A percentile compares a stretch with the other conserved stretches of the same genome.
Evolutionary conservation across 805 yeast genomes (phyloP).

Genomic region (Spathaspora sp.): DNA sequence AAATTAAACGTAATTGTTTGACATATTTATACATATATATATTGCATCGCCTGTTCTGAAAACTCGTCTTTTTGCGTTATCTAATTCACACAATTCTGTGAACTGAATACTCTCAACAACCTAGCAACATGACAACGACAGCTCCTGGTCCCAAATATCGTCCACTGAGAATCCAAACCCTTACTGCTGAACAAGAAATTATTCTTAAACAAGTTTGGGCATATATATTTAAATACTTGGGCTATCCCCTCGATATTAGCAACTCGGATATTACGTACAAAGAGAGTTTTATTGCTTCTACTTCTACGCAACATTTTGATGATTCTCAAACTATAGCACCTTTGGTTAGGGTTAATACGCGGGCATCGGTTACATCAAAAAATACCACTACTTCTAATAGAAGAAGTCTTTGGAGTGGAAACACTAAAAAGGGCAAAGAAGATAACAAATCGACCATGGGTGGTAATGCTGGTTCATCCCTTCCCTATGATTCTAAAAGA

Average conservation of each 20-base stretch:
- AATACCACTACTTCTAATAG: slow-evolving; percentile 26
- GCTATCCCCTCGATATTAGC: slow-evolving; percentile 36
- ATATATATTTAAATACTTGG: slow-evolving; percentile 56
- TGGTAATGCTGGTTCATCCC: neutral
- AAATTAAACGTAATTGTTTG: no score
- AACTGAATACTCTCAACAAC: no score
- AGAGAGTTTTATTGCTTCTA: slow-evolving; percentile 31
- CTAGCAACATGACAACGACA: slow-evolving; percentile 1
- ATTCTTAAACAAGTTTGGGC: slow-evolving; percentile 72
- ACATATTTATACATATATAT: no score
- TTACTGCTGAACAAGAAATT: slow-evolving; percentile 53
- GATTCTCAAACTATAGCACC: slow-evolving; percentile 8
- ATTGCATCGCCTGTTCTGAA: no score
- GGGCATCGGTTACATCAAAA: slow-evolving; percentile 21
- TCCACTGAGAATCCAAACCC: slow-evolving; percentile 36
- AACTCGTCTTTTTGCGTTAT: no score
- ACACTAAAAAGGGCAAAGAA: slow-evolving; percentile 3
- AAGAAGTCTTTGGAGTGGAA: slow-evolving; percentile 12
- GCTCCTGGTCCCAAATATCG: slow-evolving; percentile 18
- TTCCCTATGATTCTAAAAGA: slow-evolving; percentile 22
- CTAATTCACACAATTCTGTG: no score
- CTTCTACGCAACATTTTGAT: slow-evolving; percentile 8
- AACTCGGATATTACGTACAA: slow-evolving; percentile 23
- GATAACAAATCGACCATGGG: neutral
- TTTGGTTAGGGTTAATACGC: slow-evolving; percentile 17